Base-by-base conservation (phyloP, 2,329 filamentous ascomycete species). In the Ophiostoma tasmaniense region DNA sequence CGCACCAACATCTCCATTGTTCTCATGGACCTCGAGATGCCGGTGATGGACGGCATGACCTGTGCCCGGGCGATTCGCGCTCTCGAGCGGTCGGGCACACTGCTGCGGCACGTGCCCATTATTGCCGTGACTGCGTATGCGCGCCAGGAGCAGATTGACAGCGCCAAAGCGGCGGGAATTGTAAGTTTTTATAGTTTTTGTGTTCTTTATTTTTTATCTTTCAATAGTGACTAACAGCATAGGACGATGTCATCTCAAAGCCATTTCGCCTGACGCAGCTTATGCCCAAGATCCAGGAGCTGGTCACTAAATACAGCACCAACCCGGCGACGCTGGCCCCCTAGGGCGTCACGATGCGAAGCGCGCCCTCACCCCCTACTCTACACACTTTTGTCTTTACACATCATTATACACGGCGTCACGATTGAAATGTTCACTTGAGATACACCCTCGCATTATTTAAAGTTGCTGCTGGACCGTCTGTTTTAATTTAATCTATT, bases 61-160 rank as follows among this genome's bases (percentile, higher is more conserved):
- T 92, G 90, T 72, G 88, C 90, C 14, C 82, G 84, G 59, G 85
- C 81, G 70, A 92, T 94, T 67, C 84, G 91, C 22, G 84, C 89
- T 70, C 80, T 91, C 22, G 89, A 93, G 76, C 79, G 79, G 66
- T 81, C 85, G 67, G 86, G 87, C 25, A 85, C 82, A 39, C 84
- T 91, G 65, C 81, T 83, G 22, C 80, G 82, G 66, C 89, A 91
- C 74, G 85, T 92, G n/a, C 89, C 90, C 2, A 90, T 92, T 73
- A 90, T 92, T 73, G 90, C 89, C n/a, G 89, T 91, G n/a, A 93
- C 90, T 50, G 91, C 91, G 1, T 93, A 93, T 77, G 90, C 90
- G 50, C 82, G 91, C 75, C 84, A 85, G 4, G 89, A 92, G 79
- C 90, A 93, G 77, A 89, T 92, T 70, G 83, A 85, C 73, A 87